phyloP scores from a whole-genome alignment of 768 basidiomycete genomes.

The Hygrocybe punicea region DNA sequence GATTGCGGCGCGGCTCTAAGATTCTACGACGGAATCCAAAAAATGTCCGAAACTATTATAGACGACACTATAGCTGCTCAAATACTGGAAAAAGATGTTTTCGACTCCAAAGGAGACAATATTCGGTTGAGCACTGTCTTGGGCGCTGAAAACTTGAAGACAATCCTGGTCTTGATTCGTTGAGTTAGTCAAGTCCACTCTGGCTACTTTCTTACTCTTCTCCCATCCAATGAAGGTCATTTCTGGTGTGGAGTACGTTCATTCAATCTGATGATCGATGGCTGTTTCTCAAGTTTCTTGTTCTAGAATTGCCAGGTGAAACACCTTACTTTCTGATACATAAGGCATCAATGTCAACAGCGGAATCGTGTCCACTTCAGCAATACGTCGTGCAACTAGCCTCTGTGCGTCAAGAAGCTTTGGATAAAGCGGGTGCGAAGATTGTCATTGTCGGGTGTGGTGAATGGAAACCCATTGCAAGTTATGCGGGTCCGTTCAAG shows the following conservation, averaged over 20 bases:
- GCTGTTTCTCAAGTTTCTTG: neutral
- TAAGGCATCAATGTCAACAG: neutral
- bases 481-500: slow-evolving; percentile 43
- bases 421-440: slow-evolving; percentile 39
- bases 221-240: slow-evolving; percentile 41
- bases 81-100: slow-evolving; percentile 34
- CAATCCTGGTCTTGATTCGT: slow-evolving; percentile 66
- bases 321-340: neutral
- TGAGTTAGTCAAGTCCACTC: slow-evolving; percentile 9
- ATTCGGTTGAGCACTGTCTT: slow-evolving; percentile 54
- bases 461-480: slow-evolving; percentile 47
- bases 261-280: neutral
- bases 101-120: slow-evolving; percentile 44
- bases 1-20: too few relatives aligned
- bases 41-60: too few relatives aligned
- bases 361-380: too few relatives aligned
- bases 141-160: slow-evolving; percentile 38
- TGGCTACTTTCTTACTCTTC: neutral
- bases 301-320: slow-evolving; percentile 44
- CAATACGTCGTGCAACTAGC: slow-evolving; percentile 49
- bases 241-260: slow-evolving; percentile 61
- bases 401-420: slow-evolving; percentile 36
- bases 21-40: too few relatives aligned
- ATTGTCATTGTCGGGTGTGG: slow-evolving; percentile 62
- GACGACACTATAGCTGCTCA: neutral